These are phyloP conservation scores for Avicennia marina DNA, from an alignment of 257 asterid species.

Conservation along the genomic window DNA sequence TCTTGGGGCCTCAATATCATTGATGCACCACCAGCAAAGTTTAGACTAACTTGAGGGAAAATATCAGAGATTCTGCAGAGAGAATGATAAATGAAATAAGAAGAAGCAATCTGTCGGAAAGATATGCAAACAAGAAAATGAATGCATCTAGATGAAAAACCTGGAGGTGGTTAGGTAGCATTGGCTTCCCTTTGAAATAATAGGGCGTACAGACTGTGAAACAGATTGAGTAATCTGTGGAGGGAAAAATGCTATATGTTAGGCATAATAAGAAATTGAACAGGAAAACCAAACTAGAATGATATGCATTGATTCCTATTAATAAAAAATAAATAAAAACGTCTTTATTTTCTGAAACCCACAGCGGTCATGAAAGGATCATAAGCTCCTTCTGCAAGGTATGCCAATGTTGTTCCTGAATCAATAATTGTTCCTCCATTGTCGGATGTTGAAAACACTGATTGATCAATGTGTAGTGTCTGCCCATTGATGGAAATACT, in stretches of 20 bases:
- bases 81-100: background rate
- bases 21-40: constrained; percentile 85
- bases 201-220: constrained; percentile 56
- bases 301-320: background rate
- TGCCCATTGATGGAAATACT: constrained; percentile 84
- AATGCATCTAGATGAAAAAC: constrained; percentile 29
- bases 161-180: constrained; percentile 81
- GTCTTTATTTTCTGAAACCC: constrained; percentile 28
- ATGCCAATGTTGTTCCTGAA: constrained; percentile 94
- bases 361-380: constrained; percentile 73
- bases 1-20: constrained; percentile 73
- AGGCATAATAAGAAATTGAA: background rate
- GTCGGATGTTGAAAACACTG: constrained; percentile 72
- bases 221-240: constrained; percentile 65
- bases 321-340: background rate
- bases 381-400: constrained; percentile 89
- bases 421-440: constrained; percentile 89
- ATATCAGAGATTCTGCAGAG: constrained; percentile 48
- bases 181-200: constrained; percentile 58
- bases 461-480: constrained; percentile 53
- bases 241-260: background rate
- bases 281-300: background rate
- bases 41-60: constrained; percentile 72
- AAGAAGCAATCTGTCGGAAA: constrained; percentile 3
- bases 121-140: constrained; percentile 2